Conservation (phyloP, 768 basidiomycete genomes). For the Mycena maculata region DNA sequence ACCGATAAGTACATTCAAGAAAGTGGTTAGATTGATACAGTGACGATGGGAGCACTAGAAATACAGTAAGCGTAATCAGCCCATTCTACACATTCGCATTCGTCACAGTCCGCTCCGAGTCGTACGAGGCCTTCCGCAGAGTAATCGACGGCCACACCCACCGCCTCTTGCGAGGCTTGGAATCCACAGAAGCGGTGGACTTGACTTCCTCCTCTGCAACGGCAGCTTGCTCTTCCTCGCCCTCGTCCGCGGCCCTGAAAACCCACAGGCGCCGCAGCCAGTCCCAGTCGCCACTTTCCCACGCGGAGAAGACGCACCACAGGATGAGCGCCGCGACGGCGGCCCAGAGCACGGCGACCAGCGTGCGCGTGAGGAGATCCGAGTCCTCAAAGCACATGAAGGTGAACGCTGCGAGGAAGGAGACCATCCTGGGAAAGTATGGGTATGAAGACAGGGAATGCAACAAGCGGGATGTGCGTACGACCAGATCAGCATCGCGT, state of each 20-base stretch:
- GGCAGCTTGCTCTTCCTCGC: slow-evolving; percentile 36
- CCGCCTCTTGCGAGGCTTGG: neutral
- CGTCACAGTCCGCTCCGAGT: slow-evolving; percentile 2
- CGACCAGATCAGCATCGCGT: slow-evolving; percentile 71
- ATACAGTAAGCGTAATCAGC: neutral
- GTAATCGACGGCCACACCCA: neutral
- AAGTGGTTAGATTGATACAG: neutral
- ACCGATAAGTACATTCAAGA: neutral
- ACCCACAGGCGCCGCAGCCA: neutral
- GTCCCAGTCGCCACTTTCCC: slow-evolving; percentile 45
- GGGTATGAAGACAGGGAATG: neutral
- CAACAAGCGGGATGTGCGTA: slow-evolving; percentile 47
- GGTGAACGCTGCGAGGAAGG: slow-evolving; percentile 54
- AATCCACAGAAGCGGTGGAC: neutral
- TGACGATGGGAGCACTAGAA: neutral
- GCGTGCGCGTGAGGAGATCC: slow-evolving; percentile 38
- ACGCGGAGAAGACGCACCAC: slow-evolving; percentile 59
- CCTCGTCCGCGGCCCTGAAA: neutral
- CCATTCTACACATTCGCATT: neutral
- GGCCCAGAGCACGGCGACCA: slow-evolving; percentile 47
- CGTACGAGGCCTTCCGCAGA: slow-evolving; percentile 2
- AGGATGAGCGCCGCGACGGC: slow-evolving; percentile 48
- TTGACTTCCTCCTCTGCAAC: slow-evolving; percentile 49
- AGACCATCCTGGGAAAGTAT: slow-evolving; percentile 47
- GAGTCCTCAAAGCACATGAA: slow-evolving; percentile 48